Percentiles rank a stretch among this genome's conserved stretches.
These are phyloP conservation scores for Coccomyxa subellipsoidea DNA, from an alignment of 163 green algal genomes.

Conservation along the genomic window DNA sequence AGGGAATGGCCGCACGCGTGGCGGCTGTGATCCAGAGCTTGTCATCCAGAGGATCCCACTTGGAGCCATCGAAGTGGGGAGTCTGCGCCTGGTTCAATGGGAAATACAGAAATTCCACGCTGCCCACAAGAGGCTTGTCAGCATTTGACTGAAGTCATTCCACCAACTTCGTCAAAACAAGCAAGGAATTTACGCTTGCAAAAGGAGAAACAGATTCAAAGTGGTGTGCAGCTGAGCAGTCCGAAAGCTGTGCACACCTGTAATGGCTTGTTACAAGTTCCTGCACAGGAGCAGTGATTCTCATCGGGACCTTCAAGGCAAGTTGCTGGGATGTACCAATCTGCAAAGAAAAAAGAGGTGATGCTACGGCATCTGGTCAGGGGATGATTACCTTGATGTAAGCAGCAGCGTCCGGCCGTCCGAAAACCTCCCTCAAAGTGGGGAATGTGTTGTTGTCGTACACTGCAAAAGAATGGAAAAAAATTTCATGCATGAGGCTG, in stretches of 20 bases:
- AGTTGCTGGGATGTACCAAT: not conserved
- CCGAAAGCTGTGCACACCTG: not conserved
- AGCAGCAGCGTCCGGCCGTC: not conserved
- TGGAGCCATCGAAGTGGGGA: not conserved
- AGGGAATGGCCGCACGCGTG: not conserved
- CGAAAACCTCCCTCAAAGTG: not conserved
- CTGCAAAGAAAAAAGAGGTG: too few species aligned
- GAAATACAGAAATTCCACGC: not conserved
- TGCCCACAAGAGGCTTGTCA: not conserved
- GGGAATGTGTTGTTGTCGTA: slow-evolving; percentile 7
- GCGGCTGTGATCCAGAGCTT: slow-evolving; percentile 1
- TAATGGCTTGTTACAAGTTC: not conserved
- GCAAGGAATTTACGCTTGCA: too few species aligned
- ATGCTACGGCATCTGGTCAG: not conserved
- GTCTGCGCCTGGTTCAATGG: not conserved
- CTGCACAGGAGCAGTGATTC: not conserved
- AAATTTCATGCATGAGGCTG: not conserved
- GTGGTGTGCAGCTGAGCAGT: not conserved
- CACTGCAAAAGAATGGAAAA: not conserved
- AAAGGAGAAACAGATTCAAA: too few species aligned
- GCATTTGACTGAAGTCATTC: too few species aligned
- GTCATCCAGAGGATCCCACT: slow-evolving; percentile 2
- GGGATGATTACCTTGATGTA: not conserved
- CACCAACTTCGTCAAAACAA: too few species aligned
- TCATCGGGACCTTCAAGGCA: not conserved